Evolutionary conservation across 805 yeast species (phyloP).

Genomic region (Danielia reshetovae): DNA sequence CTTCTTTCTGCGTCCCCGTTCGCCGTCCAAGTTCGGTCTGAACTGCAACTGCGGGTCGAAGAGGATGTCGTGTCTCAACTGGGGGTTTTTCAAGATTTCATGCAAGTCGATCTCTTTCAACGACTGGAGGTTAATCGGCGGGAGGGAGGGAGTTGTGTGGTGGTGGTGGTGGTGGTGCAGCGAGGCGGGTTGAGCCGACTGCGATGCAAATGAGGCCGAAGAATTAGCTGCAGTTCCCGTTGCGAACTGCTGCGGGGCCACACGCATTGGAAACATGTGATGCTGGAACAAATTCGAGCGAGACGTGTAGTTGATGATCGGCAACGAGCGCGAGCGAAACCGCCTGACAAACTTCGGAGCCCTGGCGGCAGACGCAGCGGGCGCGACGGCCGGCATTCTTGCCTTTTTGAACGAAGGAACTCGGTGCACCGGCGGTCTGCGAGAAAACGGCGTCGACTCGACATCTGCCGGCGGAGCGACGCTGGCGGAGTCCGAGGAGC

Average conservation of each 20-base stretch:
- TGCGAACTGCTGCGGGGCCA: conserved; percentile 10
- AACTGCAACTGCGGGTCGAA: conserved; percentile 91
- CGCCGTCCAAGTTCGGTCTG: conserved; percentile 88
- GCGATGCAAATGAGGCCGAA: conserved; percentile 1
- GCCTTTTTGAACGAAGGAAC: conserved; percentile 11
- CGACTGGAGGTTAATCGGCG: conserved; percentile 80
- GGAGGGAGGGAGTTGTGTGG: conserved; percentile 44
- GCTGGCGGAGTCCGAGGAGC: conserved; percentile 4
- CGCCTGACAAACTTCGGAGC: conserved; percentile 29
- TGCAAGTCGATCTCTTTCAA: conserved; percentile 82
- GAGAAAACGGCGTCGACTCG: conserved; percentile 5
- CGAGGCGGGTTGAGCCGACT: conserved; percentile 3
- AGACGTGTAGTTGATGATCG: conserved; percentile 35
- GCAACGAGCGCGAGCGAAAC: conserved; percentile 38
- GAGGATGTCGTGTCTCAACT: conserved; percentile 85
- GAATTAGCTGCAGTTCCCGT: conserved; percentile 5
- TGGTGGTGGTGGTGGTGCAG: conserved; percentile 10
- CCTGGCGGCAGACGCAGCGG: conserved; percentile 12
- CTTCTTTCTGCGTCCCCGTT: conserved; percentile 78
- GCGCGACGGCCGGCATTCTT: conserved; percentile 7
- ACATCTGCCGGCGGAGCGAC: conserved; percentile 2
- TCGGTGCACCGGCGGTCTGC: conserved; percentile 2
- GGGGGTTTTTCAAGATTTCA: conserved; percentile 88
- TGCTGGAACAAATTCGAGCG: conserved; percentile 13
- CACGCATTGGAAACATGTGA: conserved; percentile 9